Evolutionary conservation across 805 yeast genomes (phyloP), one percentile per base, ranked within the genome.

Genomic region (Torulaspora delbrueckii): DNA sequence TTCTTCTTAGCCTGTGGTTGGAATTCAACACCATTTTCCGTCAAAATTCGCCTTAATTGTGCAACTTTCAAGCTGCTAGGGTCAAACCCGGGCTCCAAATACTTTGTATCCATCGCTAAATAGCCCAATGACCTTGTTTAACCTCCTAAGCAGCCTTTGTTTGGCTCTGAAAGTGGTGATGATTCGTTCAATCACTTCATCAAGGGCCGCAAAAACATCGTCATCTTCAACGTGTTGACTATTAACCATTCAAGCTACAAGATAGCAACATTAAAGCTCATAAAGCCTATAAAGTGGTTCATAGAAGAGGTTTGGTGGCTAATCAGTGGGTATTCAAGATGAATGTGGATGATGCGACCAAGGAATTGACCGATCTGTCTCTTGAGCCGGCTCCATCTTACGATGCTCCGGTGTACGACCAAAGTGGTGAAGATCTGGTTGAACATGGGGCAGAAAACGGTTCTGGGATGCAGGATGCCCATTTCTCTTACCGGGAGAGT

Each of bases 1-100:
- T 76, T 66, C 63, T 91, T 91, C 59, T 82, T 86, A 5, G 89
- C 82, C 37, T 75, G 70, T 1, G 84, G 69, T 0, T 84, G 74
- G 58, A 73, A 82, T 1, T 66, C 63, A n/a, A 90, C 70, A n/a
- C 76, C 73, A 59, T 87, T 76, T 45, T 77, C 81, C 9, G 72
- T 65, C 43, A 91, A 70, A 18, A 87, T 73, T 18, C 79, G 75
- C 56, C 93, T 75, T 58, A 91, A 71, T 48, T 85, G 79, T 3
- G 89, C 79, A 18, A 86, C 81, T 42, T 80, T 84, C 52, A 84
- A 68, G 32, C 73, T 68, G 22, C 73, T 67, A 5, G 91, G 84
- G 59, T 88, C 81, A 63, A 86, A 87, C n/a, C 74, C 86, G 65
- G 61, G 45, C 26, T 58, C 35, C 39, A 60, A 32, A 46, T 58